phyloP scores from a whole-genome alignment of 345 rosid species.

The Noccaea bulbosa region DNA sequence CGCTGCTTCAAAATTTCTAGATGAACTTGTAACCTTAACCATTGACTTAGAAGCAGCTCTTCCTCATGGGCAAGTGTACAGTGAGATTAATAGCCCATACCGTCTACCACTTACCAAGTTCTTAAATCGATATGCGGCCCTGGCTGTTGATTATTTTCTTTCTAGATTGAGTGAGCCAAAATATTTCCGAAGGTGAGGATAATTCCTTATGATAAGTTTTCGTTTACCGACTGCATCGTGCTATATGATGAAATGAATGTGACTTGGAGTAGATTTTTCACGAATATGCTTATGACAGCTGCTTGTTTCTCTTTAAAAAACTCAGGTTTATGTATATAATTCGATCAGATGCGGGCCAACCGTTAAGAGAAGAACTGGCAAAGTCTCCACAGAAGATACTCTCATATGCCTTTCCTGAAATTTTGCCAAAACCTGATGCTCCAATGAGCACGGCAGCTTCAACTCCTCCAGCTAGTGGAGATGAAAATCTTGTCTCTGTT shows the following conservation, averaged over 20 bases:
- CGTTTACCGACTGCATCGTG: conserved; percentile 12
- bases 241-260: not conserved
- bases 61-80: conserved; percentile 82
- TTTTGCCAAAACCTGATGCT: conserved; percentile 68
- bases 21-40: conserved; percentile 90
- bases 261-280: conserved; percentile 24
- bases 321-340: conserved; percentile 96
- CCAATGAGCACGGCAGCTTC: conserved; percentile 55
- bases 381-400: conserved; percentile 92
- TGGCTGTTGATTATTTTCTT: conserved; percentile 96
- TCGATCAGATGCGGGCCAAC: conserved; percentile 94
- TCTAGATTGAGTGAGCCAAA: conserved; percentile 86
- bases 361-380: conserved; percentile 93
- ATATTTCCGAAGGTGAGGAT: conserved; percentile 88
- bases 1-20: conserved; percentile 96
- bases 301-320: conserved; percentile 18
- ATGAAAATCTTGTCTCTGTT: conserved; percentile 62
- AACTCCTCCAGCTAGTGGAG: conserved; percentile 66
- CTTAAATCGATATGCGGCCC: conserved; percentile 87
- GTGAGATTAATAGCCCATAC: conserved; percentile 98
- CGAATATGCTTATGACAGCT: conserved; percentile 29
- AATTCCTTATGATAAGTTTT: conserved; percentile 21
- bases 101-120: conserved; percentile 95
- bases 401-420: conserved; percentile 82
- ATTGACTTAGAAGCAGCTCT: conserved; percentile 96